Conservation (phyloP, 176 grass and related monocot genomes). For the Triticum monococcum region DNA sequence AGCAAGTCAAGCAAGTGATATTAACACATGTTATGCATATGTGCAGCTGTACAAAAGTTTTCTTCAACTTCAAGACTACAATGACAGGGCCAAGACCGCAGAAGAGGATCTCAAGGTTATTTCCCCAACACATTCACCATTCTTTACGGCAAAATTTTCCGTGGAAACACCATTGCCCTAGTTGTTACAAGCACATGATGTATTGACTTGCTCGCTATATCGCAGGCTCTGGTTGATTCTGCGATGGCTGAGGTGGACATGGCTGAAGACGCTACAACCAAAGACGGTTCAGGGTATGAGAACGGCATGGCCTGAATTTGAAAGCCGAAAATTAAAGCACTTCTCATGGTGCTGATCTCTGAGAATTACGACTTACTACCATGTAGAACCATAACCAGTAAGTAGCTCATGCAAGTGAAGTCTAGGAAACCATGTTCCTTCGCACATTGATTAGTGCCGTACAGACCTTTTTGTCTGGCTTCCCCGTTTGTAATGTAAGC, state of each 20-base stretch:
- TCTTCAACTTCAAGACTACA: conserved; percentile 69
- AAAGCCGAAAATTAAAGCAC: not conserved
- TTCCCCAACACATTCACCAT: not conserved
- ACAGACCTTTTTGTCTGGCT: not conserved
- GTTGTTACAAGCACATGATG: not conserved
- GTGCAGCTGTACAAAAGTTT: conserved; percentile 71
- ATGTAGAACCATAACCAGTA: conserved; percentile 25
- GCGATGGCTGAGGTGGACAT: conserved; percentile 60
- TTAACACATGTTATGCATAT: not conserved
- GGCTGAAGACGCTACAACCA: conserved; percentile 52
- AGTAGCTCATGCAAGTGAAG: not conserved
- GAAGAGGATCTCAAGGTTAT: conserved; percentile 70
- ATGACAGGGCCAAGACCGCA: conserved; percentile 59
- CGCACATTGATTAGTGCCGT: conserved; percentile 15
- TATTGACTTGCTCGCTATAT: not conserved
- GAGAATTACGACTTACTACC: not conserved
- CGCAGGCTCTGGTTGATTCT: conserved; percentile 54
- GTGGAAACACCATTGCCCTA: not conserved
- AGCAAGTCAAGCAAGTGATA: not conserved
- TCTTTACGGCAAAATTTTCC: not conserved
- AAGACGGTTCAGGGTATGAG: conserved; percentile 59
- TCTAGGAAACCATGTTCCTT: conserved; percentile 6
- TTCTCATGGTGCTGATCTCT: not conserved
- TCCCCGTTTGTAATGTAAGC: not conserved
- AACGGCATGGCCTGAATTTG: conserved; percentile 50